Base-by-base conservation (phyloP, 176 grass and related monocot genomes). In the Oryza coarctata region DNA sequence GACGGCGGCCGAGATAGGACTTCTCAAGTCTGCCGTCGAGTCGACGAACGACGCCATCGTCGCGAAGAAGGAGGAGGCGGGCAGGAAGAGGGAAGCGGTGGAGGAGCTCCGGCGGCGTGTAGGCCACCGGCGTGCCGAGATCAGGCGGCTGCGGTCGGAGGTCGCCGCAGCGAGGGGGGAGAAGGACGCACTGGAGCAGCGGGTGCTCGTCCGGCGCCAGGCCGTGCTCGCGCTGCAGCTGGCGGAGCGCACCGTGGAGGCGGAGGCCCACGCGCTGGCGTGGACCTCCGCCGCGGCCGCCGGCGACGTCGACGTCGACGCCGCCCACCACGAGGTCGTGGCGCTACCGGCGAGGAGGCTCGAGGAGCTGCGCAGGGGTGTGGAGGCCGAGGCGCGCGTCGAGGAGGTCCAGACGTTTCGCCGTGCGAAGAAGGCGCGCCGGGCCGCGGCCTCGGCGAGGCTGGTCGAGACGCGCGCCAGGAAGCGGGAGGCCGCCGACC, bases 181-280 rank as follows among this genome's bases (percentile, higher is more conserved):
- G 2, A 86, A 84, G 76, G 76, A 58, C 80, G 33, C 63, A 44
- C 25, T 84, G 13, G 81, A 84, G 84, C 57, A 26, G 61, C 76
- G 82, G 71, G 43, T 78, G 75, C 12, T 75, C 50, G 29, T 89
- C 30, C 81, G 77, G 32, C 76, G 87, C 40, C 87, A 86, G 76
- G 71, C 80, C 6, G 25, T 33, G 14, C 70, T 47, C 28, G 80
- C 84, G 65, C 84, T 84, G 58, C 65, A 69, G 39, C 65, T 92
- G 5, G 77, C 76, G 3, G 50, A 89, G 80, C 78, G 34, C 17
- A 87, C 80, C 55, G 34, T 92, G 12, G 7, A 45, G 3, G 5
- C 30, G 22, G 0, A 45, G 9, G 3, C 66, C 0, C 6, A 15
- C 23, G 60, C 26, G 29, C 45, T 70, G 52, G 17, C 22, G 63